These are phyloP conservation scores for Papiliotrema fonsecae DNA, from an alignment of 1,284 basidiomycete species.

Conservation along the genomic window DNA sequence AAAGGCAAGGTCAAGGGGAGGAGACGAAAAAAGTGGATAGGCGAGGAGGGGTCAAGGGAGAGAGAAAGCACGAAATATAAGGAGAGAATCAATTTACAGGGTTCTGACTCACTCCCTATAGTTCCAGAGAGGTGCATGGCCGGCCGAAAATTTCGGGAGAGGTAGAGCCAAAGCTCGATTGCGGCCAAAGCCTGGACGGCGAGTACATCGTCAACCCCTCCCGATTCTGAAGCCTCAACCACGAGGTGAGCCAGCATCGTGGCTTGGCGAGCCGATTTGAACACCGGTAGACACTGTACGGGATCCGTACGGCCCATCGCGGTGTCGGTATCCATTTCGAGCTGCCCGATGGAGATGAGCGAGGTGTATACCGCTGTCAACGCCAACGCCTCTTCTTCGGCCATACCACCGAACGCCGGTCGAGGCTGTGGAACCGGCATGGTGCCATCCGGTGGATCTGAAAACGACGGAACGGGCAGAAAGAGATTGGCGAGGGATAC, in stretches of 20 bases:
- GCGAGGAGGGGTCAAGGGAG: no score
- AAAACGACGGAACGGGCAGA: not conserved
- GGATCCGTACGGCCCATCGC: no score
- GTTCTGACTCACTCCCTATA: conserved; percentile 17
- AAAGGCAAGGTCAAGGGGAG: no score
- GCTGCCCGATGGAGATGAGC: conserved; percentile 7
- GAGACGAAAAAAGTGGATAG: no score
- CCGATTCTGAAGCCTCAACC: conserved; percentile 11
- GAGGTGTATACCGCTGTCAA: conserved; percentile 14
- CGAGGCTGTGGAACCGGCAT: not conserved
- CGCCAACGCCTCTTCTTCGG: conserved; percentile 11
- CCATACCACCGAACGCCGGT: conserved; percentile 9
- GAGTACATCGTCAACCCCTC: conserved; percentile 18
- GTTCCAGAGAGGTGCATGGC: conserved; percentile 23
- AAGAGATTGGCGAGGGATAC: conserved; percentile 4
- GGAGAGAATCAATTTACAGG: no score
- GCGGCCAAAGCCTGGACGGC: conserved; percentile 20
- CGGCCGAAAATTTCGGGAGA: conserved; percentile 12
- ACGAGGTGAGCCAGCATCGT: conserved; percentile 11
- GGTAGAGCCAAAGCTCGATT: conserved; percentile 16
- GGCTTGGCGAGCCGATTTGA: conserved; percentile 3
- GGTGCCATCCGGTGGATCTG: not conserved
- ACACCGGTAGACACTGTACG: not conserved
- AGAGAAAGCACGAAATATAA: no score
- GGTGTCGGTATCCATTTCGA: not conserved